Evolutionary conservation across 306 rosid species (phyloP).

Genomic region (Cucurbita argyrosperma): DNA sequence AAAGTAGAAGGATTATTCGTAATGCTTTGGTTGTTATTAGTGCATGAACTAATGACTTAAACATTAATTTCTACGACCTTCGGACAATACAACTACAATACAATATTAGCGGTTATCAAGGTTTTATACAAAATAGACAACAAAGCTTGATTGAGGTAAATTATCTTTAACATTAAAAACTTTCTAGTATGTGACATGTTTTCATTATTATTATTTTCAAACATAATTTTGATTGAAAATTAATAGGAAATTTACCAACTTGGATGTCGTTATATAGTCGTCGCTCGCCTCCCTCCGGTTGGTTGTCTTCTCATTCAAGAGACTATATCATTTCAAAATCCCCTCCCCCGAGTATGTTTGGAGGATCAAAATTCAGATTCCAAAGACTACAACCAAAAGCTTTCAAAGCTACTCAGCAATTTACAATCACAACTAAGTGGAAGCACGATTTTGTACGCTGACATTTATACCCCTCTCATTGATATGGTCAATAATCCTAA

Average conservation of each 20-base stretch:
- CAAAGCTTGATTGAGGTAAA: conserved; percentile 28
- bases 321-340: conserved; percentile 6
- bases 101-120: conserved; percentile 33
- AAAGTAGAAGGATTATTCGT: conserved; percentile 18
- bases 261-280: not conserved
- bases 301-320: conserved; percentile 52
- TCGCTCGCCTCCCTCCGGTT: not conserved
- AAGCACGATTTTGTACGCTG: conserved; percentile 25
- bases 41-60: conserved; percentile 52
- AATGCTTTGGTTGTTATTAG: conserved; percentile 30
- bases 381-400: conserved; percentile 30
- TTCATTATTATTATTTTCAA: not conserved
- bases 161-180: not conserved
- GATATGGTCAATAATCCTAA: conserved; percentile 39
- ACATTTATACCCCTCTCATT: conserved; percentile 18
- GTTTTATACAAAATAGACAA: conserved; percentile 30
- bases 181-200: too few species aligned
- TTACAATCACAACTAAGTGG: conserved; percentile 28
- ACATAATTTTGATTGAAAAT: not conserved
- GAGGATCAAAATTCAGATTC: conserved; percentile 42
- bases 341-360: conserved; percentile 20
- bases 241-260: not conserved
- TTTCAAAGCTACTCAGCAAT: not conserved
- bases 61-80: conserved; percentile 29
- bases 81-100: conserved; percentile 29